phyloP scores from a whole-genome alignment of 495 filamentous ascomycete species.

The Penicillium nucicola region DNA sequence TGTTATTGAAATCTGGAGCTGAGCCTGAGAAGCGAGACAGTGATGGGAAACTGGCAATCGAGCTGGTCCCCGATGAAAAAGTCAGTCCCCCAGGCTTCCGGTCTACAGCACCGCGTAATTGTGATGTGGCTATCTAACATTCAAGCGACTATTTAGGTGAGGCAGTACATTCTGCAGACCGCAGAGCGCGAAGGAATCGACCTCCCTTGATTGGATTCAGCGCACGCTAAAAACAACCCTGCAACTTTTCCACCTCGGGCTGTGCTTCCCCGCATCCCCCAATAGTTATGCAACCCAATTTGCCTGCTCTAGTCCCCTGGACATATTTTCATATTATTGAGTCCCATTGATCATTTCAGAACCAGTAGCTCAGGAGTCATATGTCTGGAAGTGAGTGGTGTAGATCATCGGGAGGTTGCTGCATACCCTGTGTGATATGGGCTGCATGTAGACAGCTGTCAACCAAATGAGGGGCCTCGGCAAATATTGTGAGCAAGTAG shows the following conservation, averaged over 20 bases:
- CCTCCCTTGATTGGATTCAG: conserved; percentile 26
- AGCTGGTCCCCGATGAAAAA: conserved; percentile 79
- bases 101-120: not conserved
- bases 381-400: no score
- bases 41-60: conserved; percentile 71
- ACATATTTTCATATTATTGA: no score
- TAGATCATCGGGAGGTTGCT: no score
- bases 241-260: not conserved
- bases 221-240: not conserved
- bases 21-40: conserved; percentile 74
- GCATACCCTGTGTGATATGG: not conserved
- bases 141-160: conserved; percentile 45
- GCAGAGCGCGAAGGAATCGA: conserved; percentile 88
- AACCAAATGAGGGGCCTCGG: conserved; percentile 7
- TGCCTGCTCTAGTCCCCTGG: no score
- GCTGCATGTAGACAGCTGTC: not conserved
- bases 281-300: not conserved
- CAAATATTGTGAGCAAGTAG: not conserved
- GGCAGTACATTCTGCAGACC: conserved; percentile 72
- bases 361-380: no score
- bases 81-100: conserved; percentile 40
- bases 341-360: no score
- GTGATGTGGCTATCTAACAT: not conserved
- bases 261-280: conserved; percentile 4
- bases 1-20: conserved; percentile 79